Evolutionary conservation across 2,329 filamentous ascomycete genomes (phyloP).

Genomic region (Epichloe sp.): DNA sequence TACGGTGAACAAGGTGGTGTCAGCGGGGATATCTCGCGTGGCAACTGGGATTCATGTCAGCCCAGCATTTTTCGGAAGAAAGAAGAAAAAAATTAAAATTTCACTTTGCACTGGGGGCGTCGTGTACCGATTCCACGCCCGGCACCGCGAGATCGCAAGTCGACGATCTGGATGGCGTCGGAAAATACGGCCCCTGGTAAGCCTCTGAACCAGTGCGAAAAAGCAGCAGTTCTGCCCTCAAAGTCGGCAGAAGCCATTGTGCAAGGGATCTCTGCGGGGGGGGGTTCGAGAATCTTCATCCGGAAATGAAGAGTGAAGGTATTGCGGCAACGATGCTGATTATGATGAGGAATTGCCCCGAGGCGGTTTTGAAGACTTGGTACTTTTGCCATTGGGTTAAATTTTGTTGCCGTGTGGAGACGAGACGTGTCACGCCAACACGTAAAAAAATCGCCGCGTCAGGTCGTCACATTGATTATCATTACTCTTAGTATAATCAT

Average conservation of each 20-base stretch:
- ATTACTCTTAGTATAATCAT: neutral
- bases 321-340: too few species aligned
- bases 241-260: slow-evolving; percentile 21
- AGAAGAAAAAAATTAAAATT: too few species aligned
- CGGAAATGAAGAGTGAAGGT: too few species aligned
- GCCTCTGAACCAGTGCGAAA: slow-evolving; percentile 40
- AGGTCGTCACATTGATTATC: too few species aligned
- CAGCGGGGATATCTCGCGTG: slow-evolving; percentile 52
- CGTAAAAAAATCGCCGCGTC: neutral
- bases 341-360: too few species aligned
- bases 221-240: slow-evolving; percentile 28
- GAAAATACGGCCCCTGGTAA: slow-evolving; percentile 41
- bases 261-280: neutral
- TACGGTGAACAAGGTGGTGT: slow-evolving; percentile 70
- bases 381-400: neutral
- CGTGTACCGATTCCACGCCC: slow-evolving; percentile 41
- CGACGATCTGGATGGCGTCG: slow-evolving; percentile 35
- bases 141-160: slow-evolving; percentile 35
- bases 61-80: rapidly evolving
- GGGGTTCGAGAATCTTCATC: neutral
- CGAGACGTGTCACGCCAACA: neutral
- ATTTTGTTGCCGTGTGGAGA: neutral
- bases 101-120: neutral
- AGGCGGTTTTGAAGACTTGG: too few species aligned
- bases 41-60: slow-evolving; percentile 42